These are phyloP conservation scores for Solanum gandarillasii DNA, from an alignment of 257 asterid species.

Conservation along the genomic window DNA sequence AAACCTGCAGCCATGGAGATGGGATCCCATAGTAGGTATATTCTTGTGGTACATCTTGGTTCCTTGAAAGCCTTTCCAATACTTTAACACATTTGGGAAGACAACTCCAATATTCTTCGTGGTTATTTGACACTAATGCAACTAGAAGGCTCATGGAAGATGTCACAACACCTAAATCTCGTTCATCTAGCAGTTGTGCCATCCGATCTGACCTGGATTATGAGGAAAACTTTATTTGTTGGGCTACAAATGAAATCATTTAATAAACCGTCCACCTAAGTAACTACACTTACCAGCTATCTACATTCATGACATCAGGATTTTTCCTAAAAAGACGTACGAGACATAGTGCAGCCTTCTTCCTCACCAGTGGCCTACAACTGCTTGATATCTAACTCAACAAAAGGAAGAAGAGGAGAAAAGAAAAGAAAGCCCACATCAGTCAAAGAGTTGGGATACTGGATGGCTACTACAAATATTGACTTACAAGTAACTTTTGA, in stretches of 20 bases:
- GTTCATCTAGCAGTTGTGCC: constrained; percentile 96
- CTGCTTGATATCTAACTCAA: constrained; percentile 79
- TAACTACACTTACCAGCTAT: constrained; percentile 65
- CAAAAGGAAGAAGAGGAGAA: constrained; percentile 1
- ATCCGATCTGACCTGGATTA: constrained; percentile 90
- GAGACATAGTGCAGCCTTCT: constrained; percentile 97
- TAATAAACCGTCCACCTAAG: neutral
- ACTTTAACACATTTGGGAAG: constrained; percentile 89
- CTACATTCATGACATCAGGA: constrained; percentile 95
- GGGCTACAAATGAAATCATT: neutral
- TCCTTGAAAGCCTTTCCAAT: constrained; percentile 91
- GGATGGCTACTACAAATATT: constrained; percentile 12
- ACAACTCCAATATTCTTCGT: constrained; percentile 94
- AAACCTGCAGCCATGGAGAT: constrained; percentile 99
- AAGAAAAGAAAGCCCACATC: neutral
- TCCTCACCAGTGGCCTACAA: constrained; percentile 96
- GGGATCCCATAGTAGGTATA: constrained; percentile 98
- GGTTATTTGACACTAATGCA: constrained; percentile 89
- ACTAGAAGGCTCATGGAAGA: constrained; percentile 97
- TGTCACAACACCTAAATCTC: constrained; percentile 96
- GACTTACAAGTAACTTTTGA: constrained; percentile 92
- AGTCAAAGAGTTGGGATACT: neutral
- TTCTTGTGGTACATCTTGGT: constrained; percentile 96
- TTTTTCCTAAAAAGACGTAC: constrained; percentile 89
- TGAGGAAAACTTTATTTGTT: constrained; percentile 2